A percentile compares a stretch with the other conserved stretches of the same genome.
These are phyloP conservation scores for Echinochloa phyllopogon DNA, from an alignment of 176 grass and related monocot species.

Conservation along the genomic window DNA sequence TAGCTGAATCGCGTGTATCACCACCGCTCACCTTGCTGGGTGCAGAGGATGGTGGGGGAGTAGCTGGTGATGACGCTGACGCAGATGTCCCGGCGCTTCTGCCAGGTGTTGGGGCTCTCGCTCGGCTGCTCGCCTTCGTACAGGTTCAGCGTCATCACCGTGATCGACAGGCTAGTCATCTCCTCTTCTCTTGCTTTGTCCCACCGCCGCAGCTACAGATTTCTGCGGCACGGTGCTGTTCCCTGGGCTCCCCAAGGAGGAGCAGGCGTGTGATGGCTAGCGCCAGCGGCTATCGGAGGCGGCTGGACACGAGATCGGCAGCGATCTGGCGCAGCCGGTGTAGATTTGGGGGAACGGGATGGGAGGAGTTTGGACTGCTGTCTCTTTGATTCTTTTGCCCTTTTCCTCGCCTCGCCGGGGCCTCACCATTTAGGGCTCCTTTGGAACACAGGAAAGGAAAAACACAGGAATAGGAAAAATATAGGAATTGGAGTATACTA, in stretches of 20 bases:
- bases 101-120: slow-evolving; percentile 86
- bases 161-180: slow-evolving; percentile 86
- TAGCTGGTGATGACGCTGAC: slow-evolving; percentile 95
- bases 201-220: slow-evolving; percentile 3
- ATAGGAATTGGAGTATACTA: too few relatives aligned
- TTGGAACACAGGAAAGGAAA: too few relatives aligned
- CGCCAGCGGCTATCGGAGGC: neutral
- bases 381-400: neutral
- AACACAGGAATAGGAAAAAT: too few relatives aligned
- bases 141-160: slow-evolving; percentile 92
- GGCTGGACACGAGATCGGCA: neutral
- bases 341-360: slow-evolving; percentile 25
- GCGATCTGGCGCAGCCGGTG: slow-evolving; percentile 28
- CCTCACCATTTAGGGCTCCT: too few relatives aligned
- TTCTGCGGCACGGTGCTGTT: neutral
- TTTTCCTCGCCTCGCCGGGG: neutral
- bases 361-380: neutral
- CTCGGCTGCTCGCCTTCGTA: slow-evolving; percentile 76
- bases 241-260: neutral
- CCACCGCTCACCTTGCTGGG: slow-evolving; percentile 78
- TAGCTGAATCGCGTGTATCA: neutral
- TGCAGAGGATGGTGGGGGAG: slow-evolving; percentile 90
- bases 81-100: slow-evolving; percentile 90
- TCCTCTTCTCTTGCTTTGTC: slow-evolving; percentile 26
- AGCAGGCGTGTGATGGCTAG: neutral